A percentile compares a stretch with the other conserved stretches of the same genome.
Evolutionary conservation across 257 asterid species (phyloP).

Genomic region (Forsythia viridissima): DNA sequence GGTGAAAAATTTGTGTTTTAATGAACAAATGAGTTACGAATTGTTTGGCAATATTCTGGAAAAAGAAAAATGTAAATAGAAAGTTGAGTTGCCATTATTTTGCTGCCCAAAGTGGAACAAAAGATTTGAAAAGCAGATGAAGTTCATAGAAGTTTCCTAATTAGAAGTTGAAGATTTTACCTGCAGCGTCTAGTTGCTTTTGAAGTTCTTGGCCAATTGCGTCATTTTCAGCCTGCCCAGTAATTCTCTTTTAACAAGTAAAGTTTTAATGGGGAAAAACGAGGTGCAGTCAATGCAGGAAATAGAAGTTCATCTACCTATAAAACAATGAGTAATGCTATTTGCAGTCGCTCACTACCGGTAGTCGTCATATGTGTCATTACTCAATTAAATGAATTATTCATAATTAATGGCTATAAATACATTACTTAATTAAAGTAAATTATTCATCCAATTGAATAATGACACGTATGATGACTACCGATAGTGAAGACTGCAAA

Average conservation of each 20-base stretch:
- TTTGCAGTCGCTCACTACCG: too few species aligned
- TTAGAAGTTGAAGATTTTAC: constrained; percentile 30
- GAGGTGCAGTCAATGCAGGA: neutral
- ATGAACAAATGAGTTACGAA: neutral
- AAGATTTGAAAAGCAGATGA: neutral
- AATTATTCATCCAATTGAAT: too few species aligned
- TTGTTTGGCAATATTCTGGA: neutral
- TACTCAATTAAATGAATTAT: too few species aligned
- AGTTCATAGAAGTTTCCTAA: neutral
- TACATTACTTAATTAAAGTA: too few species aligned
- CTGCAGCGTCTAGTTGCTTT: constrained; percentile 90
- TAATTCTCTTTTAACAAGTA: constrained; percentile 14
- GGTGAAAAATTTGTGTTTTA: too few species aligned
- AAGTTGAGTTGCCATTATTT: neutral
- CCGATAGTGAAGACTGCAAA: too few species aligned
- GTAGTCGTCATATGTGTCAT: too few species aligned
- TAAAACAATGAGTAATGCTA: too few species aligned
- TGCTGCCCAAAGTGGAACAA: neutral
- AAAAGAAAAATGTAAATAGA: neutral
- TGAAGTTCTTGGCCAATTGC: constrained; percentile 86
- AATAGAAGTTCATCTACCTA: constrained; percentile 2
- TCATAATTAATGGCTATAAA: too few species aligned
- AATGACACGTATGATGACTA: too few species aligned
- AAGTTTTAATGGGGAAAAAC: neutral
- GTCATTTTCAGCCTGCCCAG: constrained; percentile 79